Percentiles rank a stretch among this genome's conserved stretches.
Evolutionary conservation across 2,329 filamentous ascomycete genomes (phyloP).

Genomic region (Hypoxylon sp.): DNA sequence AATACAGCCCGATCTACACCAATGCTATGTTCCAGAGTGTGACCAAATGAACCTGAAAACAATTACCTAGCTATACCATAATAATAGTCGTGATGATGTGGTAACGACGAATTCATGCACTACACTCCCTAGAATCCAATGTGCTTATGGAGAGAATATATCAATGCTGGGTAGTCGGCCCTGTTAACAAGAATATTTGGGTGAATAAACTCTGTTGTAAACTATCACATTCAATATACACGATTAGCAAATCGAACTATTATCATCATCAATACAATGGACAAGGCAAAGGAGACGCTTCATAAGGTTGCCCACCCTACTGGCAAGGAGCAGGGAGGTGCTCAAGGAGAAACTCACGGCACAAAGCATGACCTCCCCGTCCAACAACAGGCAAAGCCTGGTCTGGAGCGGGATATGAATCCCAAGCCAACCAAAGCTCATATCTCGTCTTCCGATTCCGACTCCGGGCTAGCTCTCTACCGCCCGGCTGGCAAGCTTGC

Average conservation of each 20-base stretch:
- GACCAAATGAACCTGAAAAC: conserved; percentile 15
- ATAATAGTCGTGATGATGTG: background rate
- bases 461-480: conserved; percentile 3
- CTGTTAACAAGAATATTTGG: background rate
- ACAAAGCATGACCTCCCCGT: conserved; percentile 3
- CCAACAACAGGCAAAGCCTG: background rate
- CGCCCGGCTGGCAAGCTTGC: conserved; percentile 67
- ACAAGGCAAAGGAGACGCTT: conserved; percentile 16
- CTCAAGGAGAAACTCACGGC: background rate
- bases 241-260: background rate
- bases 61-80: conserved; percentile 14
- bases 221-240: background rate
- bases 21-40: background rate
- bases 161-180: background rate
- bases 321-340: background rate
- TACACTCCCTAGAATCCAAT: background rate
- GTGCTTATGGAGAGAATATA: conserved; percentile 9
- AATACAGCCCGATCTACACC: background rate
- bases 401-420: conserved; percentile 13
- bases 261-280: conserved; percentile 15
- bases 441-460: conserved; percentile 11
- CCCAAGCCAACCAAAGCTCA: conserved; percentile 17
- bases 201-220: background rate
- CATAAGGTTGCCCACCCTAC: conserved; percentile 24
- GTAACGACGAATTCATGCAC: conserved; percentile 3